phyloP scores from a whole-genome alignment of 352 stramenopile species.

The Phytophthora palmivora region DNA sequence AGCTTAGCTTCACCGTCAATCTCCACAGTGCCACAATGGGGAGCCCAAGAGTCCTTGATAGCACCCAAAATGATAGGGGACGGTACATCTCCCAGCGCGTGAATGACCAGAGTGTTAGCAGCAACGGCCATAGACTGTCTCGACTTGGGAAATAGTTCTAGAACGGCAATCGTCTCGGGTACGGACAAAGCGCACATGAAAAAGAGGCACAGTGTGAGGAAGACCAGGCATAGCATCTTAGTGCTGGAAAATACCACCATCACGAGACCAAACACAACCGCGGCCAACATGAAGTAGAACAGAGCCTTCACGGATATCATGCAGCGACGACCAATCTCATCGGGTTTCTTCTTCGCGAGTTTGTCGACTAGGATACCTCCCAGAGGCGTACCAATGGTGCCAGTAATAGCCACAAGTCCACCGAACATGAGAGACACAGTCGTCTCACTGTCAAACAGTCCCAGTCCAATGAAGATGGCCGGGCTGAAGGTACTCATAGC shows the following conservation, averaged over 20 bases:
- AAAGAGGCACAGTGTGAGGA: constrained; percentile 76
- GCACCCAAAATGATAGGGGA: constrained; percentile 92
- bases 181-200: constrained; percentile 81
- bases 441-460: constrained; percentile 88
- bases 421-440: constrained; percentile 90
- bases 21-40: constrained; percentile 81
- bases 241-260: constrained; percentile 66
- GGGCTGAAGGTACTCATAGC: constrained; percentile 89
- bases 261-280: constrained; percentile 60
- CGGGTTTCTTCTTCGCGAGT: constrained; percentile 43
- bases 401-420: constrained; percentile 77
- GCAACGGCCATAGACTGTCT: constrained; percentile 91
- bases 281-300: constrained; percentile 68
- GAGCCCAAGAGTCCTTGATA: constrained; percentile 94
- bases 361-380: constrained; percentile 84
- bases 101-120: constrained; percentile 92
- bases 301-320: constrained; percentile 71
- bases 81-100: constrained; percentile 95
- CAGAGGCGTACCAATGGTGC: constrained; percentile 89
- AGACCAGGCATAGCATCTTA: constrained; percentile 65
- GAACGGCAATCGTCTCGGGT: constrained; percentile 86
- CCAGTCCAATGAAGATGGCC: constrained; percentile 90
- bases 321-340: constrained; percentile 47
- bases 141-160: constrained; percentile 90
- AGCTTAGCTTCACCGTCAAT: constrained; percentile 63